phyloP scores from a whole-genome alignment of 345 rosid genomes.

The Barbarea vulgaris region DNA sequence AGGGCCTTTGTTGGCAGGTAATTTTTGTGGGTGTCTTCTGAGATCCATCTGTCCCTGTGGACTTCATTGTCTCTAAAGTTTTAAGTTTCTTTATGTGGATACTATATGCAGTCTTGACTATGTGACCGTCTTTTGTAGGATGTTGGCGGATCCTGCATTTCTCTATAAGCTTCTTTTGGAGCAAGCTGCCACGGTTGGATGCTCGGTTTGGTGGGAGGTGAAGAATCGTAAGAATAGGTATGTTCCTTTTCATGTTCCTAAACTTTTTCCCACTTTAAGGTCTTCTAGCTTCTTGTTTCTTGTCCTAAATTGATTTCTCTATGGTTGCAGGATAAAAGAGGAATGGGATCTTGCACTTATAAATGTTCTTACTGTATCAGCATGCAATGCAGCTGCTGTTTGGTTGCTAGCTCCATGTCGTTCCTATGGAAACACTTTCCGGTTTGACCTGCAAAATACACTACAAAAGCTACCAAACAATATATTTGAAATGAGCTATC shows the following conservation, averaged over 20 bases:
- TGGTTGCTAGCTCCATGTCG: slow-evolving; percentile 96
- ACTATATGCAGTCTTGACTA: slow-evolving; percentile 18
- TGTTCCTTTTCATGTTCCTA: slow-evolving; percentile 10
- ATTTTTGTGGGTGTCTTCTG: slow-evolving; percentile 3
- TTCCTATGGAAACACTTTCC: slow-evolving; percentile 90
- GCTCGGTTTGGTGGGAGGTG: slow-evolving; percentile 89
- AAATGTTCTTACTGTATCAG: slow-evolving; percentile 77
- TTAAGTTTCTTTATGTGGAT: background rate
- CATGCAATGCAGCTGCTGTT: slow-evolving; percentile 83
- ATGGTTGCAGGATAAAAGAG: slow-evolving; percentile 61
- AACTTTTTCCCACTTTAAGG: background rate
- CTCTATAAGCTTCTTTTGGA: slow-evolving; percentile 81
- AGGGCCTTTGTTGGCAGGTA: slow-evolving; percentile 98
- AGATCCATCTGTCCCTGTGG: background rate
- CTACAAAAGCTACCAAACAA: slow-evolving; percentile 96
- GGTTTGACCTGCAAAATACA: slow-evolving; percentile 89
- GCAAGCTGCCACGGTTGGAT: slow-evolving; percentile 84
- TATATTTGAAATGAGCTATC: slow-evolving; percentile 87
- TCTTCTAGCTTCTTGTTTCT: slow-evolving; percentile 20
- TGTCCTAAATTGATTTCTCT: slow-evolving; percentile 24
- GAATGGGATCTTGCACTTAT: slow-evolving; percentile 97
- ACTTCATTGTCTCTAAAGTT: slow-evolving; percentile 1
- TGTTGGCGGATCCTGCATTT: slow-evolving; percentile 95
- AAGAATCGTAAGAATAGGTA: slow-evolving; percentile 88
- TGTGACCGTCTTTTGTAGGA: slow-evolving; percentile 52